Base-by-base conservation (phyloP, 805 yeast species). In the Wickerhamia fluorescens region DNA sequence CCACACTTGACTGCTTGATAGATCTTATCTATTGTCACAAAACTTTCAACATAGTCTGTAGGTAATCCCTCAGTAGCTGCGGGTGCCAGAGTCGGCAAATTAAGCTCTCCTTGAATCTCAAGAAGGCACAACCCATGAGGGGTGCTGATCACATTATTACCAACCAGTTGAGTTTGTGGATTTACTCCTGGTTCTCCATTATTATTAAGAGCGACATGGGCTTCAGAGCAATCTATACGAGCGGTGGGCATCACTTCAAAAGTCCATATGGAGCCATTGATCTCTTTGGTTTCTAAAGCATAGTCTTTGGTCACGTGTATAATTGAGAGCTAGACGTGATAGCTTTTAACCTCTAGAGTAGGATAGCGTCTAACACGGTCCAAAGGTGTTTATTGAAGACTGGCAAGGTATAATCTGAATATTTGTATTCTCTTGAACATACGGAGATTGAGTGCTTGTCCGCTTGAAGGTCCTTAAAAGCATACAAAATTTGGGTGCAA, bases 71-170 rank as follows among this genome's bases (percentile, higher is more conserved):
- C 60, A 9, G 32, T 16, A 13, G 55, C 45, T 5, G 46, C 44
- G 1, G 78, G 77, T 4, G 41, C 45, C 7, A 30, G 26, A 5
- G 32, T 30, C 2, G 69, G 69, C 3, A 76, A 45, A 32, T 73
- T 71, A 22, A 81, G 49, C 20, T 76, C 84, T 7, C 92, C 92
- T 45, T 81, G 92, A 12, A 81, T 79, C 47, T 81, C 92, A 12
- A 81, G 36, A 11, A 81, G 42, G 3, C 71, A 64, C 24, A 75
- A 64, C 1, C 89, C 92, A 24, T 58, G 52, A 1, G 76, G 68
- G 0, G 88, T 75, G 2, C 67, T 40, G 3, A 74, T 46, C 12
- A 66, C 36, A 21, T 43, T 26, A 7, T 29, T 31, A 7, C 20
- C 27, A 6, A 14, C n/a, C n/a, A n/a, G n/a, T n/a, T n/a, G n/a